Base-by-base conservation (phyloP, 805 yeast genomes). In the Blastobotrys mokoenaii region DNA sequence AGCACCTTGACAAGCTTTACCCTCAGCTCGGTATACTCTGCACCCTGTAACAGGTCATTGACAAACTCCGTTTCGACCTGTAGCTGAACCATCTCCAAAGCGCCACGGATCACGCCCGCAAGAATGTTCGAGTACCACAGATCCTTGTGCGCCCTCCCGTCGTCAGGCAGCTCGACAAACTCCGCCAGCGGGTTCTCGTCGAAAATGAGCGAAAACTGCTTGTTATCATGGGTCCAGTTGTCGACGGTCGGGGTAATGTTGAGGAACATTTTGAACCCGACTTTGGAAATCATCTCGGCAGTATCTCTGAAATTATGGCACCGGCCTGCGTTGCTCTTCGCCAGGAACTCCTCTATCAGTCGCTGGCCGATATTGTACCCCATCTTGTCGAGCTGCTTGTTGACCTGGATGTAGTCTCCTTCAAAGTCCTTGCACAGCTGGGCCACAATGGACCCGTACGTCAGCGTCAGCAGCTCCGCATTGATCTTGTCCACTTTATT, bases 321-420 rank as follows among this genome's bases (percentile, higher is more conserved):
- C 48, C 98, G 71, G 34, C 85, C 83, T 1, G 83, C 71, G n/a
- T 86, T 89, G 0, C 96, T 80, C 57, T 83, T 80, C 27, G 96
- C 94, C 35, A 93, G 69, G 58, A 90, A 87, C 61, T 93, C 98
- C 59, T 93, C 98, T 41, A 93, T 85, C 47, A 93, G 64, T 51
- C 98, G 70, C 40, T 88, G 68, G 1, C 98, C 98, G 35, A 93
- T 93, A 61, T 85, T 88, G 63, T 89, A 86, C 1, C 98, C 98
- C 97, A 93, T 90, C 51, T 78, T 76, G 57, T 82, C 95, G 41
- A 93, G 70, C 59, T 90, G 95, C 43, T 70, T 69, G 60, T 93
- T 93, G 47, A 93, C 96, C 56, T 80, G 80, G 5, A 59, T 61
- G 62, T 86, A 89, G 62, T 89, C 84, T 51, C 77, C 73, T 45